Base-by-base conservation (phyloP, 1,284 basidiomycete genomes). In the Ustilago trichophora region DNA sequence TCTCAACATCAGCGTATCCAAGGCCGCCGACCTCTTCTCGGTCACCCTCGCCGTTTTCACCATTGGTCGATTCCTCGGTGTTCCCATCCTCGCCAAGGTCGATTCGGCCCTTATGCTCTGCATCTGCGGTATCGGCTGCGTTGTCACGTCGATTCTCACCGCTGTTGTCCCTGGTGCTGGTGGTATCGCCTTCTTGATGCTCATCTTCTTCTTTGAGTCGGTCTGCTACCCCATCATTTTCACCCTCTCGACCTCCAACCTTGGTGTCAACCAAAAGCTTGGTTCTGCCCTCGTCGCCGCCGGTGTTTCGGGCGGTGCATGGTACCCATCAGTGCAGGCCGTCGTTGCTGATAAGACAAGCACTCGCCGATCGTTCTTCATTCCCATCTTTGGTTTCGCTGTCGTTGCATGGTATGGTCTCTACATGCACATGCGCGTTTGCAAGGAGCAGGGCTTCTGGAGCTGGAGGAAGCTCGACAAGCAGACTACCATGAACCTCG, bases 151-250 rank as follows among this genome's bases (percentile, higher is more conserved):
- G 50, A 80, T 89, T 57, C 82, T 86, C 44, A 84, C 87, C 38
- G 84, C 87, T 5, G 83, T 86, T 22, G 80, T 87, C 6, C 83
- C 84, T 6, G 87, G 88, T 13, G 83, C 83, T 55, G 82, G 84
- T 7, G 89, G 87, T 32, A 83, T 90, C 41, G 87, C 85, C 9
- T 87, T 85, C 80, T 77, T 90, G 53, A 90, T 89, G 80, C 78
- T 85, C 57, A 82, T 91, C 56, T 90, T 90, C 85, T 90, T 89
- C 85, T 90, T 90, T 81, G 89, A 90, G 80, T 88, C 87, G 8
- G 37, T 69, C 25, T 60, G 64, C 71, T 77, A 80, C 81, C 76
- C 43, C 52, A 58, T 60, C 42, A 86, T 90, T 57, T 90, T 89
- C 83, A 88, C 88, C 1, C 84, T 91, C 32, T 88, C 86, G 7